These are phyloP conservation scores for Rhizophora apiculata DNA, from an alignment of 345 rosid species.

Conservation along the genomic window DNA sequence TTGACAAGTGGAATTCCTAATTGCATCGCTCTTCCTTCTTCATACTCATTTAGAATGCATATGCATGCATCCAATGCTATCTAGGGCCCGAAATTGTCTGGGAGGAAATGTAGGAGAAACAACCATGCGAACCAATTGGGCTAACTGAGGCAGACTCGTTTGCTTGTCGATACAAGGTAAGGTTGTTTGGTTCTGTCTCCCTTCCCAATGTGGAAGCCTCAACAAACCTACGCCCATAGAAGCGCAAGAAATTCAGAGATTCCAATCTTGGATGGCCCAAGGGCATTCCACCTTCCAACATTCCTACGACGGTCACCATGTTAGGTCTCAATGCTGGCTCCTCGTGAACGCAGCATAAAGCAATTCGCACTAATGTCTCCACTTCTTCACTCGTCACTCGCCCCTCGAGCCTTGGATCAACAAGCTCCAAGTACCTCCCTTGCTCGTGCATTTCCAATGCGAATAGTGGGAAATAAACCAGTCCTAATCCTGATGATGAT, in stretches of 20 bases:
- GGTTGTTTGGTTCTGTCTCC: slow-evolving; percentile 30
- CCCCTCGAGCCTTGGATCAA: slow-evolving; percentile 72
- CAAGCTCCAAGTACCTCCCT: slow-evolving; percentile 64
- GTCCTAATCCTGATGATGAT: slow-evolving; percentile 13
- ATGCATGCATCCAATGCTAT: slow-evolving; percentile 22
- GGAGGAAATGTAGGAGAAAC: slow-evolving; percentile 59
- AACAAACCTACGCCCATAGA: slow-evolving; percentile 72
- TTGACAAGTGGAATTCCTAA: no score
- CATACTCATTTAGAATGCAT: no score
- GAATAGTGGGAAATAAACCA: slow-evolving; percentile 67
- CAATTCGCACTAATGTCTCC: slow-evolving; percentile 21
- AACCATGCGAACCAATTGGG: slow-evolving; percentile 30
- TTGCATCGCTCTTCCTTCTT: no score
- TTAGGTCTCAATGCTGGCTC: slow-evolving; percentile 26
- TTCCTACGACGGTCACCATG: slow-evolving; percentile 27
- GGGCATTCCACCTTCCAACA: slow-evolving; percentile 40
- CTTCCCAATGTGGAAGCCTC: slow-evolving; percentile 67
- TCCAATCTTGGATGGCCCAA: slow-evolving; percentile 63
- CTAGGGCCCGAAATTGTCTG: slow-evolving; percentile 91
- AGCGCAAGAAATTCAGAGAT: slow-evolving; percentile 75
- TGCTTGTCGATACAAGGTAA: slow-evolving; percentile 28
- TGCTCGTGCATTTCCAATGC: slow-evolving; percentile 62
- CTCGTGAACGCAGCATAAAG: slow-evolving; percentile 30
- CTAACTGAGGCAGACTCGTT: slow-evolving; percentile 36
- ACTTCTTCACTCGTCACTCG: slow-evolving; percentile 49